Evolutionary conservation across 495 filamentous ascomycete species (phyloP).

Genomic region (Aspergillus avenaceus): DNA sequence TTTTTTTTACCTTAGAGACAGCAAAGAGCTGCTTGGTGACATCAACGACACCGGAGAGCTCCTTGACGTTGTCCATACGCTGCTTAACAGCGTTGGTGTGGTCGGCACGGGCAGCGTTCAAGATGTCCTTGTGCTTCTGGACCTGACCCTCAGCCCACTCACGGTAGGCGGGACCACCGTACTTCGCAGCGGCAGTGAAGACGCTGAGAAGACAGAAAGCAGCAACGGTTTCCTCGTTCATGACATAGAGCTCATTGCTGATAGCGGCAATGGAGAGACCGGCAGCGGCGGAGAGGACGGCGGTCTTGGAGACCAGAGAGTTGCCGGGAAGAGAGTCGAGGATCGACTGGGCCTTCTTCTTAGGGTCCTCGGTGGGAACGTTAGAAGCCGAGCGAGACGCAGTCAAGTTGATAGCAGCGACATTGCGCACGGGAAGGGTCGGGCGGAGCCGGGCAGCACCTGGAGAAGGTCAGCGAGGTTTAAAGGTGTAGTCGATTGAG

Average conservation of each 20-base stretch:
- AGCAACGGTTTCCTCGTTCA: slow-evolving; percentile 96
- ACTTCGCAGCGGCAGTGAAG: slow-evolving; percentile 85
- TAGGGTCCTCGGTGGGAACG: slow-evolving; percentile 77
- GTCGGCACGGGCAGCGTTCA: slow-evolving; percentile 88
- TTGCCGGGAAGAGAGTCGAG: slow-evolving; percentile 83
- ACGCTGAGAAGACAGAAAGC: slow-evolving; percentile 84
- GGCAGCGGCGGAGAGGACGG: slow-evolving; percentile 88
- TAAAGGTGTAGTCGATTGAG: slow-evolving; percentile 5
- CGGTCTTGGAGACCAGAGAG: slow-evolving; percentile 87
- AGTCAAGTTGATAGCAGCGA: slow-evolving; percentile 66
- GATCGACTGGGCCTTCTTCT: slow-evolving; percentile 92
- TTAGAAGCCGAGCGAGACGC: slow-evolving; percentile 66
- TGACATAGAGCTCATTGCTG: slow-evolving; percentile 98
- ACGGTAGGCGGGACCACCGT: slow-evolving; percentile 84
- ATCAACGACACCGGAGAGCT: slow-evolving; percentile 89
- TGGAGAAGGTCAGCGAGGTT: slow-evolving; percentile 39
- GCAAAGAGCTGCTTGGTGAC: slow-evolving; percentile 95
- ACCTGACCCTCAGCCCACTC: slow-evolving; percentile 87
- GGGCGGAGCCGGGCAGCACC: slow-evolving; percentile 89
- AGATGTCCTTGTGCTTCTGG: slow-evolving; percentile 83
- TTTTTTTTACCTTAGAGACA: slow-evolving; percentile 81
- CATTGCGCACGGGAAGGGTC: slow-evolving; percentile 59
- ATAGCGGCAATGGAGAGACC: slow-evolving; percentile 90
- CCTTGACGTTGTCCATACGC: slow-evolving; percentile 87
- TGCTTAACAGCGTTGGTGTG: slow-evolving; percentile 92